Percentiles rank a stretch among this genome's conserved stretches.
Evolutionary conservation across 1,284 basidiomycete genomes (phyloP).

Genomic region (Wolfiporia cocos): DNA sequence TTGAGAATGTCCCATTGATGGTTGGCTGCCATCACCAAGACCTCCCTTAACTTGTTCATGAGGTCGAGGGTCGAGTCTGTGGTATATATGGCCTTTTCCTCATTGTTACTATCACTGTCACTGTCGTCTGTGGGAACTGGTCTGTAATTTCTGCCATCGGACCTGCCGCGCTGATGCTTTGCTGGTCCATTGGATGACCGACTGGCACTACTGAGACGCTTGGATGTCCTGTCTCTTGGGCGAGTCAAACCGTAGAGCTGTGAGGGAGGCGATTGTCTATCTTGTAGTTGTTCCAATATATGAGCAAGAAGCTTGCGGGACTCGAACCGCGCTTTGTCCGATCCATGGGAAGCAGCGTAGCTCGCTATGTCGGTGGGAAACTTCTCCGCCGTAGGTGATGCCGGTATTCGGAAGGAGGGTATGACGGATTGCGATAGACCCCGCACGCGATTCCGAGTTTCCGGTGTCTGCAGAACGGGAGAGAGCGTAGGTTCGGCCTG

Average conservation of each 20-base stretch:
- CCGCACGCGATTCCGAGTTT: slow-evolving; percentile 18
- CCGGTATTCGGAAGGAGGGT: slow-evolving; percentile 29
- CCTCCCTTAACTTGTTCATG: slow-evolving; percentile 54
- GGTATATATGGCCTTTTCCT: slow-evolving; percentile 38
- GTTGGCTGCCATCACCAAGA: slow-evolving; percentile 46
- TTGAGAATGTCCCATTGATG: slow-evolving; percentile 56
- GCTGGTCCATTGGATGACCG: slow-evolving; percentile 41
- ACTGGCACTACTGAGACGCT: slow-evolving; percentile 34
- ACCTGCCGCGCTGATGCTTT: slow-evolving; percentile 27
- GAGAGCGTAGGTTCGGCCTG: slow-evolving; percentile 10
- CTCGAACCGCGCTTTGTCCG: slow-evolving; percentile 41
- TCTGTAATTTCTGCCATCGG: slow-evolving; percentile 15
- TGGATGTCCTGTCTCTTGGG: slow-evolving; percentile 19
- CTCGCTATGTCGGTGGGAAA: slow-evolving; percentile 12
- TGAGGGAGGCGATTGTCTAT: slow-evolving; percentile 44
- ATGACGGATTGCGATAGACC: slow-evolving; percentile 24
- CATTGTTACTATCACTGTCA: slow-evolving; percentile 45
- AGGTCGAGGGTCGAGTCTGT: slow-evolving; percentile 59
- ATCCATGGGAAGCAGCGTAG: slow-evolving; percentile 19
- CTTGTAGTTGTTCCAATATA: slow-evolving; percentile 49
- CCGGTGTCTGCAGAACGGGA: slow-evolving; percentile 5
- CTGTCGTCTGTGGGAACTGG: slow-evolving; percentile 28
- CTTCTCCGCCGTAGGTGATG: slow-evolving; percentile 22
- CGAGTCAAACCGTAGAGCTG: slow-evolving; percentile 35
- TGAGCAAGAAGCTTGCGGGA: slow-evolving; percentile 55